Evolutionary conservation across 768 basidiomycete species (phyloP).

Genomic region (Naganishia onofrii): DNA sequence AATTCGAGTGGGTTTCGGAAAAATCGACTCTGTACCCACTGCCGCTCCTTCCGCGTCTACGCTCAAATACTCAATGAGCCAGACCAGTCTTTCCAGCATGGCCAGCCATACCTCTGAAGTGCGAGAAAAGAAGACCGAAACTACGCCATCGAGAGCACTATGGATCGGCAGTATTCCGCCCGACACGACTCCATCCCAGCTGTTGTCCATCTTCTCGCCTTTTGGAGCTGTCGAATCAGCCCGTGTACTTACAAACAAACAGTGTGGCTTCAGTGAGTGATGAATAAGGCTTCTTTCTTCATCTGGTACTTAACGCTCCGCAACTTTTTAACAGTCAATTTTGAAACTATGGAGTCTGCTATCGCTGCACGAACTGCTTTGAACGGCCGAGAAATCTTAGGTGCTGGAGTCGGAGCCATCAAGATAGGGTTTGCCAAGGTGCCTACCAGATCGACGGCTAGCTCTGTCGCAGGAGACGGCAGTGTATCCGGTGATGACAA

Average conservation of each 20-base stretch:
- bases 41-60: conserved; percentile 28
- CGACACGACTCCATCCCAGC: conserved; percentile 88
- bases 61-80: conserved; percentile 31
- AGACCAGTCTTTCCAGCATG: conserved; percentile 31
- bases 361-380: conserved; percentile 91
- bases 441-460: conserved; percentile 58
- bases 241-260: conserved; percentile 92
- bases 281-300: too few species aligned
- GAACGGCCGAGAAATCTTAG: conserved; percentile 92
- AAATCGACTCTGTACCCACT: conserved; percentile 91
- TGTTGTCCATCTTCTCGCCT: conserved; percentile 92
- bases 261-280: conserved; percentile 80
- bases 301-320: not conserved
- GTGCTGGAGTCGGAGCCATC: conserved; percentile 92
- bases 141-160: conserved; percentile 88
- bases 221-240: conserved; percentile 98
- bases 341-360: conserved; percentile 94
- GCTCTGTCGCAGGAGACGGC: conserved; percentile 5
- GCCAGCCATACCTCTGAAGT: conserved; percentile 23
- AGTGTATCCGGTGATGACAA: conserved; percentile 13
- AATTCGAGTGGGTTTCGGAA: conserved; percentile 96
- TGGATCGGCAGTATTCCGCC: conserved; percentile 98
- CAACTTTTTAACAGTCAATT: conserved; percentile 71
- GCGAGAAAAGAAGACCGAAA: conserved; percentile 58
- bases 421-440: conserved; percentile 96